Conservation (phyloP, 2,329 filamentous ascomycete genomes). For the Phialophora chinensis region DNA sequence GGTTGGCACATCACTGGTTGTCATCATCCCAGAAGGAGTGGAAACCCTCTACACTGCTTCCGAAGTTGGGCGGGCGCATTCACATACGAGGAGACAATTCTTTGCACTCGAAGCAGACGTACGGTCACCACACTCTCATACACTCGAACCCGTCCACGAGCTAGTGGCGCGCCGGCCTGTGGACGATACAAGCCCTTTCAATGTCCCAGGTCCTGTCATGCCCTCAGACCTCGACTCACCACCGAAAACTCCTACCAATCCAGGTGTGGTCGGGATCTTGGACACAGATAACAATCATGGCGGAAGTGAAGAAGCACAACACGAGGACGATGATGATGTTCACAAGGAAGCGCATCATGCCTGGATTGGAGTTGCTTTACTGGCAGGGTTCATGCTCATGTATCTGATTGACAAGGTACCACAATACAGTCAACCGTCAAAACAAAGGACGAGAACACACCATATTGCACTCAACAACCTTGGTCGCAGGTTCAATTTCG, state of each 20-base stretch:
- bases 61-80: constrained; percentile 36
- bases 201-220: constrained; percentile 43
- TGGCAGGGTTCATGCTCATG: constrained; percentile 93
- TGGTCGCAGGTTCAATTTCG: constrained; percentile 59
- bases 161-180: constrained; percentile 14
- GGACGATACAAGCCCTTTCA: constrained; percentile 35
- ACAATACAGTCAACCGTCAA: constrained; percentile 70
- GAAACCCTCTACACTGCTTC: constrained; percentile 77
- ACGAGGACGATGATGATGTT: constrained; percentile 45
- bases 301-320: constrained; percentile 51
- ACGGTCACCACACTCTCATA: constrained; percentile 40
- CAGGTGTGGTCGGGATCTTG: constrained; percentile 39
- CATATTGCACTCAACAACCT: constrained; percentile 90
- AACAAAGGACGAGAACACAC: constrained; percentile 70
- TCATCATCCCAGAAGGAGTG: constrained; percentile 96
- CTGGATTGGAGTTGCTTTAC: constrained; percentile 85
- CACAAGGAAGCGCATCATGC: constrained; percentile 64
- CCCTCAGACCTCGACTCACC: constrained; percentile 35
- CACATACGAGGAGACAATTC: constrained; percentile 43
- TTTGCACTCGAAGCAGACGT: constrained; percentile 41
- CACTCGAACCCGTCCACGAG: neutral
- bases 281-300: constrained; percentile 42
- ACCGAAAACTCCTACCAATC: constrained; percentile 41
- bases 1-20: constrained; percentile 91
- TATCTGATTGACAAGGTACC: constrained; percentile 90